Evolutionary conservation across 345 rosid species (phyloP), one percentile per base, ranked within the genome.

Genomic region (Iberis pinnata): DNA sequence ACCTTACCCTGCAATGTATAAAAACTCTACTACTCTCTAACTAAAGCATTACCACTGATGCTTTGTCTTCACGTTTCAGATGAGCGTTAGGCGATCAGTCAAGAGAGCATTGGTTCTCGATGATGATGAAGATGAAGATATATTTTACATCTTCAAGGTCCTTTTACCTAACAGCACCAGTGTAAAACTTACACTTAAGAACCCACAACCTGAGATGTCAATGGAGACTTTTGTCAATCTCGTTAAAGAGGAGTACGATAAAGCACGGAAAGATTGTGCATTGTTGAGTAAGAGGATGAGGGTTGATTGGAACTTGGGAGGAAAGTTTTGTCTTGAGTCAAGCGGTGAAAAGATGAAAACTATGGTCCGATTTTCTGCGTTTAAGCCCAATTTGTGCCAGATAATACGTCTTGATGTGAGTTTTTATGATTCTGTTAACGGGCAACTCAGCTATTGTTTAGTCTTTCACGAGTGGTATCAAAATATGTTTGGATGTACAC

Each of bases 141-240:
- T 9, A 13, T 7, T 22, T 1, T 78, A 74, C 50, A 72, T 12
- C 27, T 70, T 85, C 41, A 73, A 74, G 58, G 42, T 82, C 5
- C 55, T 82, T 9, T 49, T 85, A 37, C 94, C 93, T 0, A 75
- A 75, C 51, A 72, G 81, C 36, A 49, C 71, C 18, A 58, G 71
- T 1, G 73, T 85, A 11, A 68, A 15, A 1, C 48, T 82, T 7
- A 12, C 61, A 24, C 4, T 80, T 12, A 29, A 43, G 1, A 24
- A 73, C 8, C 67, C 73, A 0, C 16, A 16, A 14, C 38, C 14
- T 0, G 40, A 55, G 1, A 76, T 85, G 64, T 1, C 56, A 0
- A 20, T 76, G 13, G 19, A 33, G 19, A 53, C 45, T 7, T 82
- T 85, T 25, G 37, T 82, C 1, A 27, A 15, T 0, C 10, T 54